These are phyloP conservation scores for Platanthera zijinensis DNA, from an alignment of 106 monocot genomes.

Conservation along the genomic window DNA sequence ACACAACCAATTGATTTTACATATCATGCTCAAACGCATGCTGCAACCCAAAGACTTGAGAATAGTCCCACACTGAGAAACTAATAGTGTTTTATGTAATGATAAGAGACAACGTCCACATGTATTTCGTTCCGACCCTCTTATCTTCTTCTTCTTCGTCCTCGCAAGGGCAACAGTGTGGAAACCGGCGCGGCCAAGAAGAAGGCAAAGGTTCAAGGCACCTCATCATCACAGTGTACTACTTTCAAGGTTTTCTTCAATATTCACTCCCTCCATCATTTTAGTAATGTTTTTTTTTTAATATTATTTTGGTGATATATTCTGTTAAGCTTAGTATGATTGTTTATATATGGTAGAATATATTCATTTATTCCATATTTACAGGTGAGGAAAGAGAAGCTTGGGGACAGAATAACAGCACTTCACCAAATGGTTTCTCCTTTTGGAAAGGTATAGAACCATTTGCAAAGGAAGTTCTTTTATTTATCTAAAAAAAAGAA, in stretches of 20 bases:
- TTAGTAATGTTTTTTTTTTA: too few species aligned
- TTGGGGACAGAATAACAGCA: constrained; percentile 80
- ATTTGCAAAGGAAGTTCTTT: neutral
- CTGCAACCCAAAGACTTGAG: too few species aligned
- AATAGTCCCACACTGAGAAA: too few species aligned
- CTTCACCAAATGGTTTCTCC: constrained; percentile 93
- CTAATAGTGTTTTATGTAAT: too few species aligned
- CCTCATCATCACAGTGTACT: constrained; percentile 49
- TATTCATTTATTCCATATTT: neutral
- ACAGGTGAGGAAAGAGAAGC: constrained; percentile 90
- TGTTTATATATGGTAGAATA: too few species aligned
- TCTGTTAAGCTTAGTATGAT: too few species aligned
- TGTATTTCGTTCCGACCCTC: neutral
- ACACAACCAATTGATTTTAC: too few species aligned
- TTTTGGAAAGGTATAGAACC: constrained; percentile 81
- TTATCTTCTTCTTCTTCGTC: constrained; percentile 9
- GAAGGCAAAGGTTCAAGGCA: constrained; percentile 67
- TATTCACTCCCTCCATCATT: neutral
- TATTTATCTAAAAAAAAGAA: too few species aligned
- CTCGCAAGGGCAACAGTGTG: constrained; percentile 65
- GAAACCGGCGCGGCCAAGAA: constrained; percentile 48
- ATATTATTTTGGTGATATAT: too few species aligned
- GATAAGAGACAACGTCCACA: neutral
- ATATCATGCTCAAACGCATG: too few species aligned
- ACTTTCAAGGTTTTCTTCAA: constrained; percentile 52